Percentiles rank a stretch among this genome's conserved stretches.
These are phyloP conservation scores for Rhizophagus sp. DNA, from an alignment of 192 early-diverging fungal genomes.

Conservation along the genomic window DNA sequence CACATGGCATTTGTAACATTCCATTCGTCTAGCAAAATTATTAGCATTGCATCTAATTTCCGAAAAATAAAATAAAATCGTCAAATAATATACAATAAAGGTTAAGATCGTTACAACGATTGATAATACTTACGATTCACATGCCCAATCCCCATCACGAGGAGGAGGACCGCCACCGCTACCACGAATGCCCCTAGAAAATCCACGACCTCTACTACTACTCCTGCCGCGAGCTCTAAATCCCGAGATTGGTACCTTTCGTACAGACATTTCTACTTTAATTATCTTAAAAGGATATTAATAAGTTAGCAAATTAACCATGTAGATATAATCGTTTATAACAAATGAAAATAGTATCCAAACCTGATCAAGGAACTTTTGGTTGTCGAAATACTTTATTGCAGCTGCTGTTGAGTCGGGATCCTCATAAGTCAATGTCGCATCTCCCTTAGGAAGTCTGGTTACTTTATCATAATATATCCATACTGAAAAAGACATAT, in stretches of 20 bases:
- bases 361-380: conserved; percentile 43
- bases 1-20: conserved; percentile 65
- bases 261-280: conserved; percentile 63
- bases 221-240: conserved; percentile 48
- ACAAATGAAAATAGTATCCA: conserved; percentile 1
- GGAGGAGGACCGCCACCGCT: conserved; percentile 42
- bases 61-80: not conserved
- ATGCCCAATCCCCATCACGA: conserved; percentile 62
- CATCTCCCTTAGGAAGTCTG: conserved; percentile 72
- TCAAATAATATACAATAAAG: not conserved
- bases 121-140: conserved; percentile 48
- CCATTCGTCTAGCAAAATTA: conserved; percentile 65
- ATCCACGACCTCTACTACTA: conserved; percentile 42
- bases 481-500: conserved; percentile 50
- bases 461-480: conserved; percentile 68
- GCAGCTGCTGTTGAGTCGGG: conserved; percentile 68
- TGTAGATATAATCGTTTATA: conserved; percentile 1
- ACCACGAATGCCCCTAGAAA: conserved; percentile 41
- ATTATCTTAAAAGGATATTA: conserved; percentile 44
- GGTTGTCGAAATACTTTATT: conserved; percentile 74
- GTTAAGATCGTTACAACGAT: not conserved
- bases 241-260: conserved; percentile 48
- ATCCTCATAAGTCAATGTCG: conserved; percentile 78
- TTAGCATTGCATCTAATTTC: conserved; percentile 59
- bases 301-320: conserved; percentile 47